These are phyloP conservation scores for Aegilops umbellulata DNA, from an alignment of 176 grass and related monocot species.

Conservation along the genomic window DNA sequence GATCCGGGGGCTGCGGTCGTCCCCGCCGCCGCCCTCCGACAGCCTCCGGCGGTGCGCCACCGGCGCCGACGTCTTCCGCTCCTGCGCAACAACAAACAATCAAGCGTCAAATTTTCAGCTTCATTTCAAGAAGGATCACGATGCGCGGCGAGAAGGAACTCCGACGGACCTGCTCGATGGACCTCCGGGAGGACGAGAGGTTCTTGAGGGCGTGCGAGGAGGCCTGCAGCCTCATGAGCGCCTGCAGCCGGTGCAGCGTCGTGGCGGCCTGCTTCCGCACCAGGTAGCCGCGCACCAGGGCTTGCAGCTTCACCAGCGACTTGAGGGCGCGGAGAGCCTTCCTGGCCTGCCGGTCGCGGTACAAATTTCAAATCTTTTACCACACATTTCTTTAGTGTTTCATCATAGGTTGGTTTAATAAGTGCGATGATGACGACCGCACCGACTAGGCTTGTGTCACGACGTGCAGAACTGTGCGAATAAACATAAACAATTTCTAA, in stretches of 20 bases:
- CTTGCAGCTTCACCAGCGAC: conserved; percentile 86
- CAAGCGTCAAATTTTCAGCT: not conserved
- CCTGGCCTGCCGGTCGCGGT: conserved; percentile 43
- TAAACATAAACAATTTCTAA: conserved; percentile 6
- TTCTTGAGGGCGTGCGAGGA: conserved; percentile 17
- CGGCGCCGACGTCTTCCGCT: conserved; percentile 20
- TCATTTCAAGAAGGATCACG: not conserved
- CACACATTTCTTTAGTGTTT: not conserved
- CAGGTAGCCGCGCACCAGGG: conserved; percentile 77
- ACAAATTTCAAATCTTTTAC: conserved; percentile 29
- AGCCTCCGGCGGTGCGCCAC: conserved; percentile 44
- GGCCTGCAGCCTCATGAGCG: conserved; percentile 68
- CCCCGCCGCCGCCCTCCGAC: conserved; percentile 41
- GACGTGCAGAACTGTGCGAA: conserved; percentile 2
- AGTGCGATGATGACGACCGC: conserved; percentile 11
- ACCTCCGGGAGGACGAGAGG: conserved; percentile 24
- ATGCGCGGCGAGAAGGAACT: not conserved
- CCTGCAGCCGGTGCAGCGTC: conserved; percentile 69
- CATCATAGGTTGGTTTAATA: not conserved
- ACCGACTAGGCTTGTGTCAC: conserved; percentile 37
- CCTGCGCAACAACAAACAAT: conserved; percentile 21
- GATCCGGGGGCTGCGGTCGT: conserved; percentile 71
- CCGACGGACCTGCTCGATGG: conserved; percentile 32
- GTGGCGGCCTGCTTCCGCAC: conserved; percentile 70
- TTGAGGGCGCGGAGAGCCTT: conserved; percentile 85